These are phyloP conservation scores for Agapanthus africanus DNA, from an alignment of 106 monocot genomes.

Conservation along the genomic window DNA sequence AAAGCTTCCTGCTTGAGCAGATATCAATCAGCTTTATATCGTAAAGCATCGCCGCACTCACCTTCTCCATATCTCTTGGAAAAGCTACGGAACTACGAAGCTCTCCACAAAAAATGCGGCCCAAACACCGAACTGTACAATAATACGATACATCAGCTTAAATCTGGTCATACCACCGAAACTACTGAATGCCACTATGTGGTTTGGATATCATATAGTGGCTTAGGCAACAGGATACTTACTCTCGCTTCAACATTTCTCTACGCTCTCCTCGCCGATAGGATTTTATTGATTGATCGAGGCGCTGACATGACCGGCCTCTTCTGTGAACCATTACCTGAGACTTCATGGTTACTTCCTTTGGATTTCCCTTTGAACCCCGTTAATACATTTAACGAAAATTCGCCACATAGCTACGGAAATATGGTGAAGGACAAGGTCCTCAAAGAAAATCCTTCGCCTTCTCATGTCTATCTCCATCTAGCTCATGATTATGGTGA, in stretches of 20 bases:
- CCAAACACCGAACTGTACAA: slow-evolving; percentile 49
- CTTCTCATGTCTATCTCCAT: slow-evolving; percentile 46
- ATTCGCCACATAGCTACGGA: slow-evolving; percentile 44
- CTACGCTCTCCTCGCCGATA: slow-evolving; percentile 70
- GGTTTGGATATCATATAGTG: slow-evolving; percentile 43
- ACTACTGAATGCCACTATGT: slow-evolving; percentile 44
- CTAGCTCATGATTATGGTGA: slow-evolving; percentile 42
- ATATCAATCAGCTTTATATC: slow-evolving; percentile 31
- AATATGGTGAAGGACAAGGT: slow-evolving; percentile 42
- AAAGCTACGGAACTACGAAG: slow-evolving; percentile 56
- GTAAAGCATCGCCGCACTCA: slow-evolving; percentile 35
- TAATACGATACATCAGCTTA: slow-evolving; percentile 14
- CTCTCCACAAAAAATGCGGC: slow-evolving; percentile 58
- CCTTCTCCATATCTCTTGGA: slow-evolving; percentile 51
- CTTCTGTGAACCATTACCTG: slow-evolving; percentile 86
- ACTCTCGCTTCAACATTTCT: slow-evolving; percentile 60
- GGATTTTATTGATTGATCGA: slow-evolving; percentile 51
- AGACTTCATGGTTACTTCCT: slow-evolving; percentile 61
- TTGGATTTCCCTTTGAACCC: slow-evolving; percentile 39
- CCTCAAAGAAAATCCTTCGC: slow-evolving; percentile 17
- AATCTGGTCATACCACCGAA: background rate
- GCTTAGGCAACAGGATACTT: slow-evolving; percentile 75
- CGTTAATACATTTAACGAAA: slow-evolving; percentile 10
- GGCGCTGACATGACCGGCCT: slow-evolving; percentile 40
- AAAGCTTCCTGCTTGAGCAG: slow-evolving; percentile 61